A percentile compares a stretch with the other conserved stretches of the same genome.
Conservation (phyloP, 202 grass and related monocot species). For the Brachypodium distachyon region DNA sequence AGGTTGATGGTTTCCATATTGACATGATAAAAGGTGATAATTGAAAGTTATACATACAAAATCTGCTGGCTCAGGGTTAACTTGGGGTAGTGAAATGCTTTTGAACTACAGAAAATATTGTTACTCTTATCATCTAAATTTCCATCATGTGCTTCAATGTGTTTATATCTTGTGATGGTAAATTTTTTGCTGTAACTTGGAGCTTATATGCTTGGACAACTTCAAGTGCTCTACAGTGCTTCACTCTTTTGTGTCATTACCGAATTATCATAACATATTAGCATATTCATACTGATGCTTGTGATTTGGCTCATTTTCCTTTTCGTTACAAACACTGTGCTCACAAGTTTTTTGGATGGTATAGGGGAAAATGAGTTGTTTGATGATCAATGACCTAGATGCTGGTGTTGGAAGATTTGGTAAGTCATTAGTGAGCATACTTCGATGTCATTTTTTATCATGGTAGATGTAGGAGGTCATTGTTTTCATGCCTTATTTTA, state of each 20-base stretch:
- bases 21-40: background rate
- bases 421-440: conserved; percentile 28
- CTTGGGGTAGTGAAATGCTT: background rate
- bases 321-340: background rate
- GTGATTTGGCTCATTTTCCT: background rate
- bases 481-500: background rate
- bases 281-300: background rate
- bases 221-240: background rate
- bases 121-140: background rate
- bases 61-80: background rate
- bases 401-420: conserved; percentile 98
- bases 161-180: background rate
- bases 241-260: background rate
- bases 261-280: background rate
- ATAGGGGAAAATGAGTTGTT: conserved; percentile 94
- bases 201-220: background rate
- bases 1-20: background rate
- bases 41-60: background rate
- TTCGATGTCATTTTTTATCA: background rate
- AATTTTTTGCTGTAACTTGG: background rate
- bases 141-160: background rate
- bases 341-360: conserved; percentile 15
- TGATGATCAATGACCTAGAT: conserved; percentile 99
- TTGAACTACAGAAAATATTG: background rate
- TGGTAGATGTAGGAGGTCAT: background rate